Base-by-base conservation (phyloP, 108 stramenopile genomes). In the Cyclotella cryptica region DNA sequence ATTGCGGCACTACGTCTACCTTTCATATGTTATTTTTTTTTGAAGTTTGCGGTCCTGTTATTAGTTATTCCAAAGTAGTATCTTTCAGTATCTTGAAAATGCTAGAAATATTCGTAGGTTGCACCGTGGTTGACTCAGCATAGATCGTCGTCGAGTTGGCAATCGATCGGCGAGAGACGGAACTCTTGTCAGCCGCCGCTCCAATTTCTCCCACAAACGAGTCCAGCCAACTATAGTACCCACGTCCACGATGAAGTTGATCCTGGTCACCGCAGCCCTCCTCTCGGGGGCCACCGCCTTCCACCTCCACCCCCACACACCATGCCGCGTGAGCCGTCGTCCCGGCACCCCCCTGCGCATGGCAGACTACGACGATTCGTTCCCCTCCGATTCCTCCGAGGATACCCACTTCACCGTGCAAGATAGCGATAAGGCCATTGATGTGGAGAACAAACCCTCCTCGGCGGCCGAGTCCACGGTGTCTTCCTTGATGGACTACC, bases 321-420 rank as follows among this genome's bases (percentile, higher is more conserved):
- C 76, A 15, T 43, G 52, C 26, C 26, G 1, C 45, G 24, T 52
- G 10, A 26, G 30, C 35, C 39, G 10, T 24, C 24, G 42, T 18
- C 19, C 21, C 55, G 27, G 18, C 43, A 19, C 74, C 19, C 6
- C 69, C 58, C 80, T 71, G 9, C 75, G 47, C 72, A 80, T 85
- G 80, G 57, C 84, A 52, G 79, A 80, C 51, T 80, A 80, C 45
- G 79, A 80, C 64, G 85, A 86, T 44, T 80, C 79, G 9, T 83
- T 66, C 58, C 90, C 90, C 22, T 89, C 88, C 39, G 90, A 92
- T 71, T 85, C 86, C 18, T 86, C 83, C 64, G 90, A 91, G 58
- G 89, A 88, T 46, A 66, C 76, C 21, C 66, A 81, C 49, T 77
- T 87, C 35, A 77, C 79, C 4, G 87, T 92, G 22, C 77, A 84